phyloP scores from a whole-genome alignment of 1,284 basidiomycete genomes.

The Farysia itapuensis region DNA sequence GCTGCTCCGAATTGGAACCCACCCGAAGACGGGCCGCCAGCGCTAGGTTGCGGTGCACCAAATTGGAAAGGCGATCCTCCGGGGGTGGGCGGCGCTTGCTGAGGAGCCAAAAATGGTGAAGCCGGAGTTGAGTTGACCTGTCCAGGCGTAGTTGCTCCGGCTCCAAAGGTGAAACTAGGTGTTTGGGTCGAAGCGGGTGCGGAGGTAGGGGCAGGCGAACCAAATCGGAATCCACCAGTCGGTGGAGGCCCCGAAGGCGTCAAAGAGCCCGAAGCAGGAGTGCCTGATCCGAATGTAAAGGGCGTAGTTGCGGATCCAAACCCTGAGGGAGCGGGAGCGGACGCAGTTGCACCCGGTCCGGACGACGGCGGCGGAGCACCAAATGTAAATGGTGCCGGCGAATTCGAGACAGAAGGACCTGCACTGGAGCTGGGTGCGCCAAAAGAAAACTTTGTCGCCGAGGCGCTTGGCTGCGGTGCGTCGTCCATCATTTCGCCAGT shows the following conservation, averaged over 20 bases:
- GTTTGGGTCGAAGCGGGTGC: conserved; percentile 4
- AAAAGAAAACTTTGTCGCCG: conserved; percentile 3
- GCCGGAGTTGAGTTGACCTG: conserved; percentile 10
- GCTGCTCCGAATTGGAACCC: no score
- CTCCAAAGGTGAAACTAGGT: conserved; percentile 21
- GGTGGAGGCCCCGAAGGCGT: neutral
- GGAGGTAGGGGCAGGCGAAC: conserved; percentile 12
- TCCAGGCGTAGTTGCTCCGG: neutral
- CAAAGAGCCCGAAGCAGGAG: neutral
- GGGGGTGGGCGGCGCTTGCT: conserved; percentile 11
- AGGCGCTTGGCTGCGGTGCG: conserved; percentile 9
- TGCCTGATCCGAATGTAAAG: conserved; percentile 16
- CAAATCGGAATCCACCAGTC: conserved; percentile 15
- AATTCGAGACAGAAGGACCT: neutral
- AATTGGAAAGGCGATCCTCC: conserved; percentile 17
- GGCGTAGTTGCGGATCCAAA: neutral
- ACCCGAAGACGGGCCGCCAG: neutral
- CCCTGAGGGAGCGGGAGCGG: neutral
- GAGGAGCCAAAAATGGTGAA: conserved; percentile 12
- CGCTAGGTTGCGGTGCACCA: conserved; percentile 2
- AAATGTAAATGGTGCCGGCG: conserved; percentile 15
- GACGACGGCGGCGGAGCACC: conserved; percentile 4
- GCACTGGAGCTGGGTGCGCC: neutral
- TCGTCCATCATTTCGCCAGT: conserved; percentile 41
- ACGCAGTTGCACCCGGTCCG: neutral